Conservation (phyloP, 139 green algal genomes). For the Haematococcus lacustris region DNA sequence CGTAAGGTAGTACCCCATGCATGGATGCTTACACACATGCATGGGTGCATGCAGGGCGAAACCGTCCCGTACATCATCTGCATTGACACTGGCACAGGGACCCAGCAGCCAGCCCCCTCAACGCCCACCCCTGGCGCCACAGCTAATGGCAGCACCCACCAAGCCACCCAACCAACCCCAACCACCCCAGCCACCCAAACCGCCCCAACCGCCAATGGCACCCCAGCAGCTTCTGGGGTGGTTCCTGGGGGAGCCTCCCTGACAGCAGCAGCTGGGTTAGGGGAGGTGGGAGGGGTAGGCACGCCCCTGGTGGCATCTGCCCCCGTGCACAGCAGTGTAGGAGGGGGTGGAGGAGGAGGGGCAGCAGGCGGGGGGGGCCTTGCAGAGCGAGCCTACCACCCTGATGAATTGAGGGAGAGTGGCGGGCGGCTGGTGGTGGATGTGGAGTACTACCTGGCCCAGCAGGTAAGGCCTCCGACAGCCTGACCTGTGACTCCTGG, state of each 20-base stretch:
- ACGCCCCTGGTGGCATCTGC: not conserved
- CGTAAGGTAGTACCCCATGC: not conserved
- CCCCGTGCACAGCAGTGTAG: no score
- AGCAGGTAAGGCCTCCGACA: slow-evolving; percentile 33
- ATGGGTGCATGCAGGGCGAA: slow-evolving; percentile 54
- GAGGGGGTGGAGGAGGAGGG: no score
- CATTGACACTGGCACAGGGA: slow-evolving; percentile 27
- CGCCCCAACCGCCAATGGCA: no score
- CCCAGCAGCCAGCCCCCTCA: no score
- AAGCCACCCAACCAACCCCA: no score
- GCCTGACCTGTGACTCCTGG: no score
- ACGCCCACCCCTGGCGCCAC: not conserved
- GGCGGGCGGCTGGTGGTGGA: slow-evolving; percentile 60
- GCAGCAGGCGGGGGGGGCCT: slow-evolving; percentile 47
- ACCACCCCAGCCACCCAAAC: no score
- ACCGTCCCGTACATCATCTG: slow-evolving; percentile 97
- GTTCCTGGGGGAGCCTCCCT: not conserved
- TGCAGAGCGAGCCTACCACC: slow-evolving; percentile 84
- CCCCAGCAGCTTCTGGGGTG: not conserved
- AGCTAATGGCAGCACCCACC: not conserved
- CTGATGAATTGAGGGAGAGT: slow-evolving; percentile 76
- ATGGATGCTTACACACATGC: not conserved
- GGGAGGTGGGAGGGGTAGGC: no score
- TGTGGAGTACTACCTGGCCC: slow-evolving; percentile 82
- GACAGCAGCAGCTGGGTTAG: not conserved